A percentile compares a stretch with the other conserved stretches of the same genome.
Conservation (phyloP, 345 rosid species). For the Mallotus nudiflorus region DNA sequence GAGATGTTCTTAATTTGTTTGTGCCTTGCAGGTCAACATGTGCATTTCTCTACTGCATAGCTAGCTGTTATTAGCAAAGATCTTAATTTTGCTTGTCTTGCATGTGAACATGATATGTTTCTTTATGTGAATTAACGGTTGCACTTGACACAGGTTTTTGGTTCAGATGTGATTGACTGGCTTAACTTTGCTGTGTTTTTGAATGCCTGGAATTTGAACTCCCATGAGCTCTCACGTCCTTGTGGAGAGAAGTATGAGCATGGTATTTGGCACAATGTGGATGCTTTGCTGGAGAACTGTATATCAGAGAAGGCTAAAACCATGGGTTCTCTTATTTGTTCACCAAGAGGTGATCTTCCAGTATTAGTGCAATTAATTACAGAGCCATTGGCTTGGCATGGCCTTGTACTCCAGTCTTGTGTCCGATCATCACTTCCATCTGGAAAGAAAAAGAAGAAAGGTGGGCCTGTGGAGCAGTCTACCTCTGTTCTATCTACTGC, state of each 20-base stretch:
- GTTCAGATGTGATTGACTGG: slow-evolving; percentile 70
- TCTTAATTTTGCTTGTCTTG: too few species aligned
- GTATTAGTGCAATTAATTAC: slow-evolving; percentile 64
- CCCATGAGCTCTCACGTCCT: slow-evolving; percentile 44
- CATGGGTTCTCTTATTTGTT: slow-evolving; percentile 44
- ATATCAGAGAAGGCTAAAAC: slow-evolving; percentile 49
- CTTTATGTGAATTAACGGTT: slow-evolving; percentile 14
- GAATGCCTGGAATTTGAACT: slow-evolving; percentile 76
- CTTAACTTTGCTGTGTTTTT: slow-evolving; percentile 76
- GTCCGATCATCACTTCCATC: slow-evolving; percentile 69
- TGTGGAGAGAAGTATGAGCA: slow-evolving; percentile 25
- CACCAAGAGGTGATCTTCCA: slow-evolving; percentile 48
- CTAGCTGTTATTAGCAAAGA: too few species aligned
- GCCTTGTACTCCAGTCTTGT: slow-evolving; percentile 68
- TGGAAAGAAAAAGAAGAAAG: slow-evolving; percentile 94
- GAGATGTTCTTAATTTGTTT: too few species aligned
- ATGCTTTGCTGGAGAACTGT: slow-evolving; percentile 54
- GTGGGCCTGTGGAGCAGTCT: slow-evolving; percentile 50
- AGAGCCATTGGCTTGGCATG: slow-evolving; percentile 92
- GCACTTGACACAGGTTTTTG: slow-evolving; percentile 56
- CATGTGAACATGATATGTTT: too few species aligned
- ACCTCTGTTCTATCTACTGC: slow-evolving; percentile 39
- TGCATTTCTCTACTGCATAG: too few species aligned
- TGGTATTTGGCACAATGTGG: slow-evolving; percentile 52
- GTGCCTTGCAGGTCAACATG: too few species aligned